Evolutionary conservation across 768 basidiomycete species (phyloP).

Genomic region (Tricholoma sp.): DNA sequence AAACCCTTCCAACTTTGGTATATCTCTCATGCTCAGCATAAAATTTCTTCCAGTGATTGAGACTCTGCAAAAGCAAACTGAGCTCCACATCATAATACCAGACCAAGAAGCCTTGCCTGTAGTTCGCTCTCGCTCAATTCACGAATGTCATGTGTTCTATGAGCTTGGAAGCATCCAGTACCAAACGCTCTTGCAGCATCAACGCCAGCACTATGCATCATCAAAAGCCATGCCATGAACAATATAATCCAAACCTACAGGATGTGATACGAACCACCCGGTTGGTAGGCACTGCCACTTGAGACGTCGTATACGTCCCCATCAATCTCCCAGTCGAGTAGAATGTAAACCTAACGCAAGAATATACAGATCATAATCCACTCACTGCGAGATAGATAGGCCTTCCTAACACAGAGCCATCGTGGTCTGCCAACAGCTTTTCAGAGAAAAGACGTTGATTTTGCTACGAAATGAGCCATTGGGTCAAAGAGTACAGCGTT

Average conservation of each 20-base stretch:
- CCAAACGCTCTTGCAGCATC: slow-evolving; percentile 92
- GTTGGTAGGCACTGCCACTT: slow-evolving; percentile 76
- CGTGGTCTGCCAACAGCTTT: slow-evolving; percentile 54
- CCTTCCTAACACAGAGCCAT: slow-evolving; percentile 58
- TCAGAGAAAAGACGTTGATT: slow-evolving; percentile 76
- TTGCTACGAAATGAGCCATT: slow-evolving; percentile 27
- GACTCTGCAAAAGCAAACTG: slow-evolving; percentile 39
- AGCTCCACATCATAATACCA: background rate
- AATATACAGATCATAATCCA: background rate
- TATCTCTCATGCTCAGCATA: slow-evolving; percentile 82
- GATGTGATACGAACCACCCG: slow-evolving; percentile 78
- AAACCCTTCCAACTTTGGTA: slow-evolving; percentile 68
- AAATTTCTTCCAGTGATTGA: slow-evolving; percentile 88
- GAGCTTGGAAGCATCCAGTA: slow-evolving; percentile 89
- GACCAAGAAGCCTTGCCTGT: slow-evolving; percentile 39
- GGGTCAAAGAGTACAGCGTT: background rate
- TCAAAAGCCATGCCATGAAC: background rate
- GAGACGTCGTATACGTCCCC: slow-evolving; percentile 92
- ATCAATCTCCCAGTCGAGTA: slow-evolving; percentile 58
- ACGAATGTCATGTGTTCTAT: slow-evolving; percentile 88
- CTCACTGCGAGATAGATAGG: slow-evolving; percentile 85
- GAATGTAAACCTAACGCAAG: slow-evolving; percentile 4
- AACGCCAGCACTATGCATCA: slow-evolving; percentile 53
- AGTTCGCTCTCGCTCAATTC: slow-evolving; percentile 72
- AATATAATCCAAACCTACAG: slow-evolving; percentile 42